Base-by-base conservation (phyloP, 805 yeast species). In the Danielozyma ontarioensis region DNA sequence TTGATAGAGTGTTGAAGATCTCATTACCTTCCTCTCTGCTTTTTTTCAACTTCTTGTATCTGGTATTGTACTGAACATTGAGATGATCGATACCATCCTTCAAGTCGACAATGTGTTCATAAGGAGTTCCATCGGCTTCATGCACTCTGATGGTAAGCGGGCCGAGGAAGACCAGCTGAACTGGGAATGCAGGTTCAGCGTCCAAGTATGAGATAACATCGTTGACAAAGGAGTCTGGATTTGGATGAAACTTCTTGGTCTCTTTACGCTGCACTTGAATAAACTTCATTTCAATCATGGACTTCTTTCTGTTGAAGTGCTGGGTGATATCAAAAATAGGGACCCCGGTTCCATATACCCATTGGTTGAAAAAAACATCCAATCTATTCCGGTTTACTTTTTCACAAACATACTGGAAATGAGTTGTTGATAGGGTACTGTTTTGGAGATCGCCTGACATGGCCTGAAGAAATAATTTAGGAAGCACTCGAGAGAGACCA, bases 111-210 rank as follows among this genome's bases (percentile, higher is more conserved):
- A 93, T 90, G 55, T 93, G 99, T 51, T 93, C 99, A 52, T 93
- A 93, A 0, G 99, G 98, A 0, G 97, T 87, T 6, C 98, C 98
- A 57, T 93, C 97, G 0, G 96, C 94, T 51, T 93, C 99, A 53
- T 93, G 98, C 24, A 93, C 89, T 49, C 98, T 69, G 24, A 93
- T 85, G 0, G 99, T 93, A 84, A 93, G 86, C 0, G 97, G 96
- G 0, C 99, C 99, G 0, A 85, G 74, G 50, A 89, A 86, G 2
- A 80, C 72, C n/a, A 61, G 55, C 27, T 70, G 78, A 0, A 64
- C 55, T 5, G 64, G 64, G 29, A 44, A 54, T 0, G 47, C 30
- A 4, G 64, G 66, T 27, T 68, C 72, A 13, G 63, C 65, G 30
- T 72, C 74, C 12, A 71, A 42, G 25, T 62, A 48, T 3, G 63